Base-by-base conservation (phyloP, 345 rosid genomes). In the Firmiana major region DNA sequence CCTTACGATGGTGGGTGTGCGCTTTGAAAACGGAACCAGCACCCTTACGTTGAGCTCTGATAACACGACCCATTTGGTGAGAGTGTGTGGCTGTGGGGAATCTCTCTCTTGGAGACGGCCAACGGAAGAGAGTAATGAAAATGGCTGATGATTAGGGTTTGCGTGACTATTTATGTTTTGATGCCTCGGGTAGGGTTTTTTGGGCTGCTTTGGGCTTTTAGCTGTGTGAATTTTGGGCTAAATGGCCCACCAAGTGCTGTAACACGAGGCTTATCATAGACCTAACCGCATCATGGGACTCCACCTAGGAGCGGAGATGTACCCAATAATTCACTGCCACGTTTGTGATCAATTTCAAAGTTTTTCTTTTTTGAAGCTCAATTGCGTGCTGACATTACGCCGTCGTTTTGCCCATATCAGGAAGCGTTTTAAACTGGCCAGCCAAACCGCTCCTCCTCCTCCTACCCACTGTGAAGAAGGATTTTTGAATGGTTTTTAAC, bases 1-100 rank as follows among this genome's bases (percentile, higher is more conserved):
- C 95, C 80, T 91, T 91, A 43, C 95, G 89, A 85, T 89, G 93
- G 85, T 91, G 93, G 57, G 92, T 89, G 83, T 91, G 93, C 19
- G 95, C 83, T 81, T 87, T 89, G 90, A 91, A 91, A 76, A 91
- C 93, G 36, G 93, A 89, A 3, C 93, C 95, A 0, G 93, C 89
- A 65, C 95, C 95, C 82, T 91, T 91, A 77, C 92, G 86, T 74
- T 89, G 93, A 24, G 90, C 93, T 68, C 95, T 85, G 75, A 91
- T 91, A 6, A 91, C 95, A 38, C 93, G 86, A 69, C 95, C 95
- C 95, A 91, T 89, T 21, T 11, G 22, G 31, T 19, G 58, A 3
- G 6, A 19, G 9, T 46, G 59, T 71, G 65, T 19, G 48, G 0
- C 24, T 1, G 10, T 3, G 55, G 5, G 8, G 16, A 46, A 7